phyloP scores from a whole-genome alignment of 805 yeast genomes.

The Nakazawaea ishiwadae region DNA sequence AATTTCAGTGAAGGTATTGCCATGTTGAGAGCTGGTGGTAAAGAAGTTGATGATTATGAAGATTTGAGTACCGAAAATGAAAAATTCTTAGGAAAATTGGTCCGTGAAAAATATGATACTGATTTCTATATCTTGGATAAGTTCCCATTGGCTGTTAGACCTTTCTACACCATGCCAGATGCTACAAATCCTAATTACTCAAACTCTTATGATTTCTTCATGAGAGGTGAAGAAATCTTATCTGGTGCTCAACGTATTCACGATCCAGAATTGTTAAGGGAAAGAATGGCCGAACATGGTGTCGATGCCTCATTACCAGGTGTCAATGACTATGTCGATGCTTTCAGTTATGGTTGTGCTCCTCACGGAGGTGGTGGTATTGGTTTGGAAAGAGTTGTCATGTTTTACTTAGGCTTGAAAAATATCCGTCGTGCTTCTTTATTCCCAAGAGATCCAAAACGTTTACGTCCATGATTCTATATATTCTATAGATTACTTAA shows the following conservation, averaged over 20 bases:
- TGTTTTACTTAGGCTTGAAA: slow-evolving; percentile 96
- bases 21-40: slow-evolving; percentile 83
- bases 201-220: slow-evolving; percentile 97
- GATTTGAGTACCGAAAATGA: slow-evolving; percentile 94
- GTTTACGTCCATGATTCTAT: slow-evolving; percentile 74
- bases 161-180: slow-evolving; percentile 99
- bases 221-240: slow-evolving; percentile 99
- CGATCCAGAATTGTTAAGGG: slow-evolving; percentile 75
- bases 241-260: slow-evolving; percentile 99
- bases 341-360: slow-evolving; percentile 91
- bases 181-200: slow-evolving; percentile 88
- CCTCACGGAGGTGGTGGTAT: slow-evolving; percentile 99
- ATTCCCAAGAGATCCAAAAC: slow-evolving; percentile 98
- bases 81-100: slow-evolving; percentile 84
- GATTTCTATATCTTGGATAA: slow-evolving; percentile 98
- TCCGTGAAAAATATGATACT: slow-evolving; percentile 91
- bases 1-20: slow-evolving; percentile 89
- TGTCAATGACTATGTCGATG: slow-evolving; percentile 84
- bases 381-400: slow-evolving; percentile 96
- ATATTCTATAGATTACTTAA: not conserved
- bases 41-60: slow-evolving; percentile 79
- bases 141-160: slow-evolving; percentile 95
- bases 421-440: slow-evolving; percentile 97
- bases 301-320: slow-evolving; percentile 81
- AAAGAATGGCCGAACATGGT: slow-evolving; percentile 80